A percentile compares a stretch with the other conserved stretches of the same genome.
Evolutionary conservation across 257 asterid genomes (phyloP).

Genomic region (Henckelia pumila): DNA sequence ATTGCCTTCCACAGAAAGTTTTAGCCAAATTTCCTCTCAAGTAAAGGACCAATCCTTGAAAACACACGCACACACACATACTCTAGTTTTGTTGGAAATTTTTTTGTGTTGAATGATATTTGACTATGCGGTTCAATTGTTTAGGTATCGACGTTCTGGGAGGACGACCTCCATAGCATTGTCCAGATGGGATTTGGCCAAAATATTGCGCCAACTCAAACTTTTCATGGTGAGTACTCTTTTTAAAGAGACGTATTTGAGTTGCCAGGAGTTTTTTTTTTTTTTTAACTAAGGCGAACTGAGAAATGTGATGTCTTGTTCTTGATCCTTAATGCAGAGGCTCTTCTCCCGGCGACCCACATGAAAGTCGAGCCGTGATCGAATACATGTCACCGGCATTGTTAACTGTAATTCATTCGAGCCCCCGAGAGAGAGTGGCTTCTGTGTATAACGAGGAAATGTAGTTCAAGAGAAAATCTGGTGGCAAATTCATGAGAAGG

Average conservation of each 20-base stretch:
- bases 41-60: conserved; percentile 30
- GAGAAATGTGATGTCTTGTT: too few relatives aligned
- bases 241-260: background rate
- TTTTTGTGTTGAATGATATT: background rate
- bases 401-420: conserved; percentile 42
- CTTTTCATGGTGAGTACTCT: conserved; percentile 54
- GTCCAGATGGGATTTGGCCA: conserved; percentile 84
- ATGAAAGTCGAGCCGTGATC: conserved; percentile 73
- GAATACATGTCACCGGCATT: conserved; percentile 26
- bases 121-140: background rate
- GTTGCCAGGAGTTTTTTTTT: background rate
- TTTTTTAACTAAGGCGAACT: background rate
- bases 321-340: conserved; percentile 43
- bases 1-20: conserved; percentile 46
- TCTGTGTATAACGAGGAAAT: conserved; percentile 54
- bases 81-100: background rate
- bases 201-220: conserved; percentile 42
- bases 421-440: conserved; percentile 87
- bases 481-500: conserved; percentile 14
- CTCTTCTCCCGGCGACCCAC: conserved; percentile 35
- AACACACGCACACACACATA: too few relatives aligned
- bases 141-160: conserved; percentile 70
- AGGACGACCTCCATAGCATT: conserved; percentile 75
- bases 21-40: conserved; percentile 51
- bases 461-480: conserved; percentile 24